phyloP scores from a whole-genome alignment of 495 filamentous ascomycete species.

The Aspergillus cristatus region DNA sequence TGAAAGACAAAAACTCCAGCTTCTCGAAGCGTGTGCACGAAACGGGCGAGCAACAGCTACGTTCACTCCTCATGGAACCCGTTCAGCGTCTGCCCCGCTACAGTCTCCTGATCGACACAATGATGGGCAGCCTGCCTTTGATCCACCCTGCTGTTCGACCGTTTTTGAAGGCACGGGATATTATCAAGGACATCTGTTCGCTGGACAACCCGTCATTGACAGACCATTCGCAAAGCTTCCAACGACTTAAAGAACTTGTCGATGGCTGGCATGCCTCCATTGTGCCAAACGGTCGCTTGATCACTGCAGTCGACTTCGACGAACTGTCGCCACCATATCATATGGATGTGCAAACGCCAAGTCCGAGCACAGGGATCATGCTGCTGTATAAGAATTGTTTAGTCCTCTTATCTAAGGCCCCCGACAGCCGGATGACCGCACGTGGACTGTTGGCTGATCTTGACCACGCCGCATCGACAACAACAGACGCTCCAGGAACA shows the following conservation, averaged over 20 bases:
- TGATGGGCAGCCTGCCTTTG: constrained; percentile 71
- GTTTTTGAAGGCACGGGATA: constrained; percentile 77
- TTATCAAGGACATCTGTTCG: constrained; percentile 91
- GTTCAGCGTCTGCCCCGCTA: constrained; percentile 93
- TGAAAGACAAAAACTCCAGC: constrained; percentile 64
- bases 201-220: constrained; percentile 57
- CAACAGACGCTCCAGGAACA: constrained; percentile 27
- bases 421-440: constrained; percentile 53
- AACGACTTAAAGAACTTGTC: constrained; percentile 63
- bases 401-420: constrained; percentile 61
- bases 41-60: constrained; percentile 81
- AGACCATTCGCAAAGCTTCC: constrained; percentile 60
- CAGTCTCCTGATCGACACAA: constrained; percentile 91
- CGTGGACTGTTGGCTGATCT: constrained; percentile 74
- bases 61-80: constrained; percentile 91
- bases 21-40: constrained; percentile 71
- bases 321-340: constrained; percentile 70
- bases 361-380: constrained; percentile 55
- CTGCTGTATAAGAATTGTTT: constrained; percentile 78
- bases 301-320: constrained; percentile 73
- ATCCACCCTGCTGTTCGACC: constrained; percentile 71
- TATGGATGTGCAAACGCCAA: constrained; percentile 21
- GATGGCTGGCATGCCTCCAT: constrained; percentile 70
- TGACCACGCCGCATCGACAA: constrained; percentile 48
- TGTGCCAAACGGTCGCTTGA: constrained; percentile 66